These are phyloP conservation scores for Paramyrothecium roridum DNA, from an alignment of 2,329 filamentous ascomycete species.

Conservation along the genomic window DNA sequence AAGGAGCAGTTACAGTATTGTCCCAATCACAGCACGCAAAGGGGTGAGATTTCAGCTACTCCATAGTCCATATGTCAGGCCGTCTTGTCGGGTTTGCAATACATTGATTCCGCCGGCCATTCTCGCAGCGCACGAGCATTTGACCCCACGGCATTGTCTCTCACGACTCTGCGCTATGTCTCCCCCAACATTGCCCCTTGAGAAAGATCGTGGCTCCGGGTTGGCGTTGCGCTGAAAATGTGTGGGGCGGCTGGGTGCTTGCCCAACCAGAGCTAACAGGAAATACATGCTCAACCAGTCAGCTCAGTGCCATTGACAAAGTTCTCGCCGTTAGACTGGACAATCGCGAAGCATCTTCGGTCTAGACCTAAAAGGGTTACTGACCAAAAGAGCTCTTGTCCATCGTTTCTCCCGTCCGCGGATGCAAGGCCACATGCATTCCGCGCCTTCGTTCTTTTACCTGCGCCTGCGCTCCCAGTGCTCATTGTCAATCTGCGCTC, in stretches of 20 bases:
- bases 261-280: neutral
- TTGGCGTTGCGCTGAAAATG: neutral
- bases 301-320: too few relatives aligned
- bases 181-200: neutral
- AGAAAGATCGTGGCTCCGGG: neutral
- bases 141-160: too few relatives aligned
- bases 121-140: too few relatives aligned
- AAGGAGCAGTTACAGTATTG: too few relatives aligned
- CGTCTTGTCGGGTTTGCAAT: too few relatives aligned
- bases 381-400: neutral
- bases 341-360: neutral
- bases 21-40: too few relatives aligned
- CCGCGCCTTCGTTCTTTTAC: constrained; percentile 6
- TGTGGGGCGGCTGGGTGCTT: neutral
- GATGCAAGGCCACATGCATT: constrained; percentile 16
- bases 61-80: too few relatives aligned
- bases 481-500: neutral
- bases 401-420: constrained; percentile 7
- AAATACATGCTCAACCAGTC: neutral
- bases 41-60: too few relatives aligned
- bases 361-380: neutral
- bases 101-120: too few relatives aligned
- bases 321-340: too few relatives aligned
- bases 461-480: constrained; percentile 10
- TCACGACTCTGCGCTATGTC: too few relatives aligned